Evolutionary conservation across 805 yeast genomes (phyloP), one percentile per base, ranked within the genome.

Genomic region (Diddensiella santjacobensis): DNA sequence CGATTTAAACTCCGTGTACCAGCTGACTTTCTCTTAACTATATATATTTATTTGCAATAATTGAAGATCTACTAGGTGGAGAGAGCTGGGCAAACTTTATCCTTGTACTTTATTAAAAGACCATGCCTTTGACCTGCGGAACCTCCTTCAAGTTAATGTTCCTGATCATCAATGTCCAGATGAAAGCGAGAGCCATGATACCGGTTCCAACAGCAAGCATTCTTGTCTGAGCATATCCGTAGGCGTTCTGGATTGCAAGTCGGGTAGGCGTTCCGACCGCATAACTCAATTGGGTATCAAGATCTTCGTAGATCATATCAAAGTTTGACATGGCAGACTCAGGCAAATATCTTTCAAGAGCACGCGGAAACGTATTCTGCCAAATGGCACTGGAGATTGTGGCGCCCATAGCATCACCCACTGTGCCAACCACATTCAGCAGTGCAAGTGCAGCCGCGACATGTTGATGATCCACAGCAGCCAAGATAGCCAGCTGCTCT

Each of bases 381-480:
- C 84, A 80, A 43, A 81, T 69, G 23, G 85, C 84, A 56, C 83
- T 83, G 17, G 83, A 69, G 31, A 81, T 71, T 29, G 81, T 63
- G 23, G 73, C 61, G 23, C 86, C 87, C 44, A 80, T 56, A 13
- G 84, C 82, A 8, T 77, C 66, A 8, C 87, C 86, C 45, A 81
- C 67, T 52, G 72, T 71, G 59, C 77, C 78, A 20, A 73, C 61
- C 8, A 83, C 70, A 53, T 72, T 67, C 61, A 72, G 72, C 38
- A 79, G 59, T 1, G 84, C 71, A 35, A 76, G 69, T 17, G 74
- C 71, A 41, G 74, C 71, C 13, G 84, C 82, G 77, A 79, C 75
- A 61, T 73, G 68, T 57, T 78, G 79, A 61, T 78, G 84, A 54
- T 67, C 72, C 40, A 75, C 72, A 47, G 77, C 70, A 1, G 84